phyloP scores from a whole-genome alignment of 2,329 filamentous ascomycete species.

The Monilinia fructicola region DNA sequence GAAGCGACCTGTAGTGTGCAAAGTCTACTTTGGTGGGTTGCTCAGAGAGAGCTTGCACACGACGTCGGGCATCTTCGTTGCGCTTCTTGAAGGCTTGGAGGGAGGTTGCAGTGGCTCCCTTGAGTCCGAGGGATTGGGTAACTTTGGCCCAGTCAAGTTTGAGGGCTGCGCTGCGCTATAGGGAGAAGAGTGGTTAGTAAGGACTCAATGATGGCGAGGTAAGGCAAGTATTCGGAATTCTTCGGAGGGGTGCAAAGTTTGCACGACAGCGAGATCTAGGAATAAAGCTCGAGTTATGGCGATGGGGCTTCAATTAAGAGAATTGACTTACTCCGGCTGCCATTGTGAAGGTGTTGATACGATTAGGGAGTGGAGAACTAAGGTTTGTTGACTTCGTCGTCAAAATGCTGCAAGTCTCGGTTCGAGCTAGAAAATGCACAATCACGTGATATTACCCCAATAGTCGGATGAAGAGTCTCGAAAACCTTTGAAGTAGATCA shows the following conservation, averaged over 20 bases:
- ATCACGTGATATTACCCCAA: constrained; percentile 30
- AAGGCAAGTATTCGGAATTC: constrained; percentile 14
- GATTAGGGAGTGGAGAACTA: constrained; percentile 53
- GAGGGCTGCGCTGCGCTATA: constrained; percentile 92
- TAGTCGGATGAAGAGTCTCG: constrained; percentile 6
- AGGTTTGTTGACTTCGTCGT: constrained; percentile 39
- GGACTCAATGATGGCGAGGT: neutral
- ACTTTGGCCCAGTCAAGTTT: constrained; percentile 99
- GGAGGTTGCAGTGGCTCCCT: constrained; percentile 86
- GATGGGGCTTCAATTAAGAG: constrained; percentile 30
- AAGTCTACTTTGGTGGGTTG: constrained; percentile 89
- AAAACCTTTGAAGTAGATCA: no score
- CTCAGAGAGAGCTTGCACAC: constrained; percentile 80
- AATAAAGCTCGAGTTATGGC: neutral
- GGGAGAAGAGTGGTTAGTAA: constrained; percentile 29
- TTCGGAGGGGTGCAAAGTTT: constrained; percentile 24
- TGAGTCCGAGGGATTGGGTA: constrained; percentile 89
- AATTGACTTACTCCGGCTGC: constrained; percentile 60
- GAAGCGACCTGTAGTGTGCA: constrained; percentile 80
- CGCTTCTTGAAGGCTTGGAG: constrained; percentile 99
- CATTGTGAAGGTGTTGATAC: constrained; percentile 57
- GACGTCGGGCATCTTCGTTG: constrained; percentile 97
- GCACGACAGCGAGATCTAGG: neutral
- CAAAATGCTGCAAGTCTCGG: constrained; percentile 29
- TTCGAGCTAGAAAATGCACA: constrained; percentile 8